These are phyloP conservation scores for Nicotiana tabacum DNA, from an alignment of 257 asterid species.

Conservation along the genomic window DNA sequence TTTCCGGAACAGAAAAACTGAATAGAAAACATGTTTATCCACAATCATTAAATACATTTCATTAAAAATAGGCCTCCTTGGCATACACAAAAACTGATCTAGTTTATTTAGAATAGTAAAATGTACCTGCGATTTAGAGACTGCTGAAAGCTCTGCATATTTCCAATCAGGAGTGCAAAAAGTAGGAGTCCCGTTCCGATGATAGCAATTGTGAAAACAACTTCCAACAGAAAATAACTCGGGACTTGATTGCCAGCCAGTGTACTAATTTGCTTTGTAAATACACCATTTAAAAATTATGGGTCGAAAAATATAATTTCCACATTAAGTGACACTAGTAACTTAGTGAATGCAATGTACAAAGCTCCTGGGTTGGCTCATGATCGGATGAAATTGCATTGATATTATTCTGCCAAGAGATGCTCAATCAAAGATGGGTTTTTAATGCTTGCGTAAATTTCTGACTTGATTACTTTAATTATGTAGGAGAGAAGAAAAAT, in stretches of 20 bases:
- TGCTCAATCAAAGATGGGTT: neutral
- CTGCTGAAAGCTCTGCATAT: conserved; percentile 93
- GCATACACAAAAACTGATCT: neutral
- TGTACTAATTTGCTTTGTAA: conserved; percentile 79
- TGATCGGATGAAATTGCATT: neutral
- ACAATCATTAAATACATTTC: neutral
- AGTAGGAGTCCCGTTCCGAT: conserved; percentile 81
- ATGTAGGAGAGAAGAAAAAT: neutral
- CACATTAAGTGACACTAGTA: neutral
- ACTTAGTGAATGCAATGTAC: neutral
- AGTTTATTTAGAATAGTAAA: neutral
- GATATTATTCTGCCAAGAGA: neutral
- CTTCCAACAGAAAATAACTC: conserved; percentile 74
- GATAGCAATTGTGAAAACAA: conserved; percentile 78
- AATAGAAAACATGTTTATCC: neutral
- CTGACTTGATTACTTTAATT: neutral
- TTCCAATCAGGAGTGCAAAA: conserved; percentile 85
- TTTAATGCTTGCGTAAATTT: neutral
- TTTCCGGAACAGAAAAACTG: neutral
- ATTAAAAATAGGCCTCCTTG: neutral
- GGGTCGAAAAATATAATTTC: neutral
- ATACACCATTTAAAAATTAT: neutral
- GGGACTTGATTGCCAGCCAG: conserved; percentile 92
- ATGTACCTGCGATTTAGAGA: conserved; percentile 81
- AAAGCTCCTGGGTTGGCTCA: neutral